Conservation (phyloP, 2,329 filamentous ascomycete genomes). For the Nannizziopsis arthrosporioides region DNA sequence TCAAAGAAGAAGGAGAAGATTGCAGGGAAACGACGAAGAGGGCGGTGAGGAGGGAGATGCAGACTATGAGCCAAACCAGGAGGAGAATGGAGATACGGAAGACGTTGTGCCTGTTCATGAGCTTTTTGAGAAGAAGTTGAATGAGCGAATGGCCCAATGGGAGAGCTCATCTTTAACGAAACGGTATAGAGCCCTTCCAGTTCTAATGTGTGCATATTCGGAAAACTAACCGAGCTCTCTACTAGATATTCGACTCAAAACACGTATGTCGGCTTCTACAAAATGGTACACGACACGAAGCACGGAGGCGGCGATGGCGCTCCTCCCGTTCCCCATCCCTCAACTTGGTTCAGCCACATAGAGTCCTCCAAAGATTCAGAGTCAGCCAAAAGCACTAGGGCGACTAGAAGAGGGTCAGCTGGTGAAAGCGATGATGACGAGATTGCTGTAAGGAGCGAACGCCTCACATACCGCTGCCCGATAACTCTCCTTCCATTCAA, state of each 20-base stretch:
- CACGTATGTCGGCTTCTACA: constrained; percentile 50
- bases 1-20: constrained; percentile 27
- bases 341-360: constrained; percentile 49
- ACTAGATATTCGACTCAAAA: constrained; percentile 47
- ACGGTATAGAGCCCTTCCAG: constrained; percentile 25
- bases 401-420: constrained; percentile 5
- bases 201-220: not conserved
- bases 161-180: constrained; percentile 29
- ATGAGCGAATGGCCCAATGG: constrained; percentile 28
- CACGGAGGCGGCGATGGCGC: constrained; percentile 39
- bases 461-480: constrained; percentile 37
- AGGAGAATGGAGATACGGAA: constrained; percentile 35
- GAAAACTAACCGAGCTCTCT: not conserved
- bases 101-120: constrained; percentile 27
- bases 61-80: constrained; percentile 30
- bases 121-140: constrained; percentile 27
- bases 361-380: constrained; percentile 15
- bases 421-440: constrained; percentile 30
- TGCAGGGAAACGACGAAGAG: constrained; percentile 18
- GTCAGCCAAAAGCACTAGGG: constrained; percentile 15
- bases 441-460: constrained; percentile 36
- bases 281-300: constrained; percentile 49
- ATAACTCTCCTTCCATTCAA: constrained; percentile 37
- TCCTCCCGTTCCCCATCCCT: constrained; percentile 43
- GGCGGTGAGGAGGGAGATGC: constrained; percentile 25